A percentile compares a stretch with the other conserved stretches of the same genome.
Conservation (phyloP, 495 filamentous ascomycete genomes). For the Neurospora africana region DNA sequence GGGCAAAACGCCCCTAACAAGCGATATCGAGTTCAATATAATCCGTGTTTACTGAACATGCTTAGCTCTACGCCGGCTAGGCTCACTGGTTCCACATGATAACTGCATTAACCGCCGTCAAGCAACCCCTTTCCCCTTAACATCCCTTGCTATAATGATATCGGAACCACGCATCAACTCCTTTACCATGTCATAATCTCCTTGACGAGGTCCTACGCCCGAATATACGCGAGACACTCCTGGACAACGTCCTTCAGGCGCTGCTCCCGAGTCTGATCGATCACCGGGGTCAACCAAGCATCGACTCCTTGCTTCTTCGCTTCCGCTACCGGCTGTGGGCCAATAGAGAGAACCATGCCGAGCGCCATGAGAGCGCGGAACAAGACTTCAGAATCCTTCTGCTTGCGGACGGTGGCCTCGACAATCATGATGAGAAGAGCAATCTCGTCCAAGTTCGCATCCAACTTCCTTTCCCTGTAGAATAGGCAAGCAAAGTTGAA, state of each 20-base stretch:
- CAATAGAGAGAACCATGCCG: slow-evolving; percentile 59
- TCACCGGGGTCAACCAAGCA: slow-evolving; percentile 29
- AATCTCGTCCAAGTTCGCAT: slow-evolving; percentile 1
- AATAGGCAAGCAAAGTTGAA: slow-evolving; percentile 73
- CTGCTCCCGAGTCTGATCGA: slow-evolving; percentile 38
- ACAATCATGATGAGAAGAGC: slow-evolving; percentile 36
- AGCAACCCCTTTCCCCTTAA: not conserved
- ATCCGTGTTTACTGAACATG: not conserved
- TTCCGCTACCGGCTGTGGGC: slow-evolving; percentile 36
- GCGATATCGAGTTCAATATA: not conserved
- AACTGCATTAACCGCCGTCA: not conserved
- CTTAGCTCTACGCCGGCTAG: not conserved
- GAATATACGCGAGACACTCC: slow-evolving; percentile 44
- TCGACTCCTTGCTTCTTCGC: slow-evolving; percentile 35
- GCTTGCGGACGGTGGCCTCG: slow-evolving; percentile 46
- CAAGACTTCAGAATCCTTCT: slow-evolving; percentile 69
- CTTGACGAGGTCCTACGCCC: not conserved
- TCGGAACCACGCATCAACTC: not conserved
- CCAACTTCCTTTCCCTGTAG: slow-evolving; percentile 17
- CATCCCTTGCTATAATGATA: not conserved
- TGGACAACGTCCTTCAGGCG: slow-evolving; percentile 46
- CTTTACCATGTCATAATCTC: not conserved
- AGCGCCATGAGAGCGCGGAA: slow-evolving; percentile 74
- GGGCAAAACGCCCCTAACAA: not conserved
- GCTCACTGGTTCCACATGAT: not conserved